These are phyloP conservation scores for Zalaria sp. DNA, from an alignment of 2,329 filamentous ascomycete species.

Conservation along the genomic window DNA sequence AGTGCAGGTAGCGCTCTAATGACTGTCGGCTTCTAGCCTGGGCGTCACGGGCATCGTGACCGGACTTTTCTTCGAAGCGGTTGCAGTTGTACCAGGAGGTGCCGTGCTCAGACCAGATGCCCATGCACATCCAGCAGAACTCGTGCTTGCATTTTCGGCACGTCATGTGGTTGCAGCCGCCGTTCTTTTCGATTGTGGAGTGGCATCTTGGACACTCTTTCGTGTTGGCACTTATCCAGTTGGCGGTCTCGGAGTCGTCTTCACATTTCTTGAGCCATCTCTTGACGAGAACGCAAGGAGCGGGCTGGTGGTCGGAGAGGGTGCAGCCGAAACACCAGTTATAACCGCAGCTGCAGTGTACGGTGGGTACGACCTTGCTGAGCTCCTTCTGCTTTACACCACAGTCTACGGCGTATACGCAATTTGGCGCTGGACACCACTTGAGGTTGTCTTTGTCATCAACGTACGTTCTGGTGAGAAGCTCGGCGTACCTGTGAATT, in stretches of 20 bases:
- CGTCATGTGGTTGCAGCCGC: constrained; percentile 96
- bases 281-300: constrained; percentile 82
- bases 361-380: constrained; percentile 73
- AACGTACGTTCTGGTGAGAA: constrained; percentile 88
- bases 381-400: constrained; percentile 77
- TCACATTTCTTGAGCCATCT: constrained; percentile 97
- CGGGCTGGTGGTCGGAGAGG: constrained; percentile 79
- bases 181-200: constrained; percentile 98
- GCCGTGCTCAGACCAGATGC: constrained; percentile 93
- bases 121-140: constrained; percentile 99
- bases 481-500: constrained; percentile 56
- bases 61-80: constrained; percentile 90
- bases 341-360: constrained; percentile 70
- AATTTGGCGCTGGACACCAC: constrained; percentile 98
- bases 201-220: constrained; percentile 95
- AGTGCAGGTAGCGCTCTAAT: constrained; percentile 91
- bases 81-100: constrained; percentile 99
- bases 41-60: constrained; percentile 74
- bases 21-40: constrained; percentile 84
- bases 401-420: constrained; percentile 84
- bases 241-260: constrained; percentile 94
- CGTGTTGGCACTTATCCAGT: constrained; percentile 98
- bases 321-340: constrained; percentile 94
- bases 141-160: constrained; percentile 92
- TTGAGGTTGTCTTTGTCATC: constrained; percentile 92